Conservation (phyloP, 129 eudicot species). For the Erigeron canadensis region DNA sequence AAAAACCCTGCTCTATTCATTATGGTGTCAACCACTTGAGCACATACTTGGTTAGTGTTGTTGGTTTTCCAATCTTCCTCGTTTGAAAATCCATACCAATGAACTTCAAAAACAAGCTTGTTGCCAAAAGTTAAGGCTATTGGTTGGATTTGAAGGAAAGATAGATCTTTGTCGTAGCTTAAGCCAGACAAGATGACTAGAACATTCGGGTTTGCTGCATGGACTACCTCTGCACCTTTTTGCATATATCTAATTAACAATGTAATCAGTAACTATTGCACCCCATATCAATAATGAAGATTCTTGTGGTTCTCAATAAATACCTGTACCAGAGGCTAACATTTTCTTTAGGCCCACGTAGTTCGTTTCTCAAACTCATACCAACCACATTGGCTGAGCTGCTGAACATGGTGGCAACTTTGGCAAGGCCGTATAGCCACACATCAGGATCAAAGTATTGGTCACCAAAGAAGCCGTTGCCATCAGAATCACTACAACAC, state of each 20-base stretch:
- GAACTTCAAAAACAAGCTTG: slow-evolving; percentile 69
- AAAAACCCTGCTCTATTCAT: slow-evolving; percentile 57
- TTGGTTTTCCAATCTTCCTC: slow-evolving; percentile 58
- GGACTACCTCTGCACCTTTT: slow-evolving; percentile 81
- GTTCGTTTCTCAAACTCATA: slow-evolving; percentile 90
- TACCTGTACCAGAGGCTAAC: slow-evolving; percentile 88
- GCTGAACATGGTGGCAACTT: slow-evolving; percentile 68
- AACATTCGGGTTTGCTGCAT: slow-evolving; percentile 65
- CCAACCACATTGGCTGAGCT: slow-evolving; percentile 55
- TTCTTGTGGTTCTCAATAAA: neutral
- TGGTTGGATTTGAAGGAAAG: slow-evolving; percentile 42
- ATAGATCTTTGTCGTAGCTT: slow-evolving; percentile 54
- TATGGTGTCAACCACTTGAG: slow-evolving; percentile 36
- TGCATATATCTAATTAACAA: slow-evolving; percentile 68
- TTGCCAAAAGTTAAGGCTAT: slow-evolving; percentile 49
- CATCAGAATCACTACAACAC: slow-evolving; percentile 86
- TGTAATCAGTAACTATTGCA: neutral
- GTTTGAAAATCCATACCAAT: slow-evolving; percentile 72
- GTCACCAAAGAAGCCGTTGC: slow-evolving; percentile 92
- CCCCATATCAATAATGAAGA: neutral
- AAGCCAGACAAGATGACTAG: slow-evolving; percentile 76
- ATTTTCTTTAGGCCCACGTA: slow-evolving; percentile 73
- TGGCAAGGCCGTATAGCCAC: slow-evolving; percentile 66
- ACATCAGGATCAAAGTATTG: slow-evolving; percentile 58
- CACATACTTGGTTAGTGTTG: slow-evolving; percentile 73